phyloP scores from a whole-genome alignment of 2,329 filamentous ascomycete genomes.

The Aspergillus vadensis region DNA sequence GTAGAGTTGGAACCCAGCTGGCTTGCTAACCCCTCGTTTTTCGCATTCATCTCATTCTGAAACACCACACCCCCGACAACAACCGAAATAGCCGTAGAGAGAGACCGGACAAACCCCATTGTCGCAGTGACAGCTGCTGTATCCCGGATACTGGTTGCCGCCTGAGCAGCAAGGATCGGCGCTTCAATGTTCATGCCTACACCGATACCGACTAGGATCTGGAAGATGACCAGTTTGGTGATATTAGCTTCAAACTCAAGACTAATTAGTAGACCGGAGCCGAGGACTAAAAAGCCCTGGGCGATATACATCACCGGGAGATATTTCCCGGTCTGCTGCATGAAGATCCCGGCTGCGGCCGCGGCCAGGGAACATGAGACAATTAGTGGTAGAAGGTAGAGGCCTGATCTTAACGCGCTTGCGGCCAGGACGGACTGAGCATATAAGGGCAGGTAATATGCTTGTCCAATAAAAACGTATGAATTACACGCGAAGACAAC shows the following conservation, averaged over 20 bases:
- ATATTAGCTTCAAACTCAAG: slow-evolving; percentile 40
- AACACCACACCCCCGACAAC: slow-evolving; percentile 78
- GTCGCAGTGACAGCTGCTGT: slow-evolving; percentile 56
- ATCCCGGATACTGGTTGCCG: slow-evolving; percentile 52
- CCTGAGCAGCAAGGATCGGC: slow-evolving; percentile 59
- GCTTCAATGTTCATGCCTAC: slow-evolving; percentile 56
- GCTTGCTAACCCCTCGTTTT: too few relatives aligned
- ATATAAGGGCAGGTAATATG: slow-evolving; percentile 75
- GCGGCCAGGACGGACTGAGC: slow-evolving; percentile 68
- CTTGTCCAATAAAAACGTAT: slow-evolving; percentile 50
- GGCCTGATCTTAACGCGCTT: slow-evolving; percentile 58
- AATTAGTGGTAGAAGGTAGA: slow-evolving; percentile 63
- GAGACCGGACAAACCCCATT: slow-evolving; percentile 61
- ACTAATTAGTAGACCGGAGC: slow-evolving; percentile 50
- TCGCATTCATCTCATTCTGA: slow-evolving; percentile 56
- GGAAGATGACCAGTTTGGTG: slow-evolving; percentile 46
- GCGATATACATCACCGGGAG: slow-evolving; percentile 50
- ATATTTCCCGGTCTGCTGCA: slow-evolving; percentile 52
- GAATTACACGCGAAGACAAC: slow-evolving; percentile 49
- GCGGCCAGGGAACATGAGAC: slow-evolving; percentile 46
- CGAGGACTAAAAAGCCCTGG: slow-evolving; percentile 36
- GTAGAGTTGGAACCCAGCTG: too few relatives aligned
- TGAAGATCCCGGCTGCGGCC: slow-evolving; percentile 49
- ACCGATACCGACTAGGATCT: slow-evolving; percentile 55
- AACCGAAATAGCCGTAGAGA: slow-evolving; percentile 68